A percentile compares a stretch with the other conserved stretches of the same genome.
These are phyloP conservation scores for Scedosporium apiospermum DNA, from an alignment of 2,329 filamentous ascomycete species.

Conservation along the genomic window DNA sequence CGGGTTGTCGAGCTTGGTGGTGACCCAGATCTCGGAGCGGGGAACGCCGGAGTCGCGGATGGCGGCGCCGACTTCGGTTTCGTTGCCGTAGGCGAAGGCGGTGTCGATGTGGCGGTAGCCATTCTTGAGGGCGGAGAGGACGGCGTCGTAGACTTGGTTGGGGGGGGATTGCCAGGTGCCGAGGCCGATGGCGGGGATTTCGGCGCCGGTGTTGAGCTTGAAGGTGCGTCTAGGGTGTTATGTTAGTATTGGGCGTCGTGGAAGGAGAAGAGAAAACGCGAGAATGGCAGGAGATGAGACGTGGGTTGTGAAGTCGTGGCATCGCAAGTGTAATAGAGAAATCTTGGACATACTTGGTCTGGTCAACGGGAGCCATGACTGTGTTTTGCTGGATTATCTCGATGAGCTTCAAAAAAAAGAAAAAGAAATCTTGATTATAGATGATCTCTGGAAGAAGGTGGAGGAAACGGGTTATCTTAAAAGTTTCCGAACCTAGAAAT, in stretches of 20 bases:
- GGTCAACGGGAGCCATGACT: constrained; percentile 20
- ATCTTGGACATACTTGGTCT: constrained; percentile 12
- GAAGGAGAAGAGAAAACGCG: not conserved
- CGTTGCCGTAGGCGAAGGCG: constrained; percentile 70
- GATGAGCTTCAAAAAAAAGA: no score
- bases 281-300: not conserved
- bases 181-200: constrained; percentile 68
- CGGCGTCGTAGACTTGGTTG: constrained; percentile 59
- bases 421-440: no score
- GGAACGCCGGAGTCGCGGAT: constrained; percentile 55
- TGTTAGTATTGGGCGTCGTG: not conserved
- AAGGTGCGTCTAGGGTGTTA: constrained; percentile 33
- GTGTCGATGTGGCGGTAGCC: constrained; percentile 74
- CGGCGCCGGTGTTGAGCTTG: constrained; percentile 64
- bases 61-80: constrained; percentile 56
- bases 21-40: constrained; percentile 60
- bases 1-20: constrained; percentile 75
- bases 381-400: not conserved
- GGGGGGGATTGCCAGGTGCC: constrained; percentile 72
- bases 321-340: not conserved
- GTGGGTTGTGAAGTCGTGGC: not conserved
- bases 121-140: constrained; percentile 55
- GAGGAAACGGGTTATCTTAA: not conserved
- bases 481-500: no score
- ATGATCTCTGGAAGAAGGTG: not conserved